phyloP scores from a whole-genome alignment of 2,329 filamentous ascomycete species.

The Purpureocillium lavendulum region DNA sequence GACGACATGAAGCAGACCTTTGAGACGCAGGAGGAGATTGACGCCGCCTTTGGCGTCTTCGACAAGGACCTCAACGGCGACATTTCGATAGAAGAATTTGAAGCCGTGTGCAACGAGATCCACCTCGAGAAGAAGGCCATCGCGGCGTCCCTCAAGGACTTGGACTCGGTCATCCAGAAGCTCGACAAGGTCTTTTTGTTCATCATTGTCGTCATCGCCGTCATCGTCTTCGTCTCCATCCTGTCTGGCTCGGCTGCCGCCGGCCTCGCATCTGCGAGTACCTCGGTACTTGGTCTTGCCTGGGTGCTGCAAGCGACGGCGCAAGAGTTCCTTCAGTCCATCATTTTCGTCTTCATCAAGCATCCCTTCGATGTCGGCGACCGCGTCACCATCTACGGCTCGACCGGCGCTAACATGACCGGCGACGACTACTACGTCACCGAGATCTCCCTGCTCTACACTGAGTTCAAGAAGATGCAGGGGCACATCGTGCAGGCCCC shows the following conservation, averaged over 20 bases:
- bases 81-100: constrained; percentile 90
- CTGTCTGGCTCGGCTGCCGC: constrained; percentile 86
- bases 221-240: constrained; percentile 82
- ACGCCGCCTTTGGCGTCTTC: constrained; percentile 84
- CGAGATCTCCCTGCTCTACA: constrained; percentile 86
- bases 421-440: constrained; percentile 97
- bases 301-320: constrained; percentile 92
- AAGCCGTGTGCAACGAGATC: constrained; percentile 88
- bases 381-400: constrained; percentile 84
- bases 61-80: constrained; percentile 96
- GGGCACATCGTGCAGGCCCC: constrained; percentile 93
- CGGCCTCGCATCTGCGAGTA: constrained; percentile 83
- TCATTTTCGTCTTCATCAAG: constrained; percentile 94
- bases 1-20: constrained; percentile 77
- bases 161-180: constrained; percentile 88
- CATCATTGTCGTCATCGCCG: constrained; percentile 69
- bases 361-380: constrained; percentile 96
- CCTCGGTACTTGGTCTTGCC: constrained; percentile 76
- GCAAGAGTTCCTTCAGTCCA: constrained; percentile 87
- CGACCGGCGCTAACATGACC: constrained; percentile 66
- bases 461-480: constrained; percentile 98
- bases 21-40: constrained; percentile 73
- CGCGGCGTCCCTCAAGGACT: constrained; percentile 85
- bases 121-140: constrained; percentile 93
- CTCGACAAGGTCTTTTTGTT: constrained; percentile 85